Percentiles rank a stretch among this genome's conserved stretches.
Evolutionary conservation across 345 rosid genomes (phyloP).

Genomic region (Viola odorata): DNA sequence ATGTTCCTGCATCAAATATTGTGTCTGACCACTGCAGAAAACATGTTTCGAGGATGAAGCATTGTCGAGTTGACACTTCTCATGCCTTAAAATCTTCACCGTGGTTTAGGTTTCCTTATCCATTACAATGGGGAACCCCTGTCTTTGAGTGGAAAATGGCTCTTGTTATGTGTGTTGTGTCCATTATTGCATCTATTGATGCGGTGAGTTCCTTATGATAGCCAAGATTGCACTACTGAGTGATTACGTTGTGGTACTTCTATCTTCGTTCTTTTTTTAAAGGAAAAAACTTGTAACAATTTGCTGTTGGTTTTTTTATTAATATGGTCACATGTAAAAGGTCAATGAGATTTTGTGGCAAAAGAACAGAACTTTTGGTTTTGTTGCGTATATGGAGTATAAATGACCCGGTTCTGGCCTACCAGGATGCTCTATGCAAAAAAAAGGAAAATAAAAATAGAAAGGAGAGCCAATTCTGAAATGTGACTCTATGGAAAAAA

Average conservation of each 20-base stretch:
- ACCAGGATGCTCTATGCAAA: background rate
- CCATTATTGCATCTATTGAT: conserved; percentile 78
- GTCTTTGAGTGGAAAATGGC: conserved; percentile 89
- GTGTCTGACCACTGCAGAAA: conserved; percentile 84
- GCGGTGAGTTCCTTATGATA: conserved; percentile 52
- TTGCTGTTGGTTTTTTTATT: too few relatives aligned
- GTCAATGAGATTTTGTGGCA: background rate
- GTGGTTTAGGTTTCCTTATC: conserved; percentile 97
- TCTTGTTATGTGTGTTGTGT: conserved; percentile 80
- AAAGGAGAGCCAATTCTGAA: background rate
- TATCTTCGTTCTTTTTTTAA: too few relatives aligned
- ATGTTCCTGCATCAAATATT: conserved; percentile 70
- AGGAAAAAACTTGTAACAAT: too few relatives aligned
- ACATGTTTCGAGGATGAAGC: conserved; percentile 71
- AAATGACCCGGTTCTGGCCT: background rate
- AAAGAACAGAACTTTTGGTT: background rate
- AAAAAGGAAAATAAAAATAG: background rate
- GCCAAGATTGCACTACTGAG: conserved; percentile 1
- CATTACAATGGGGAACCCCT: conserved; percentile 97
- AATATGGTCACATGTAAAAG: background rate
- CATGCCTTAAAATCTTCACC: conserved; percentile 80
- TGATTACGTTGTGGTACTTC: too few relatives aligned
- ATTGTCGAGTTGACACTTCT: conserved; percentile 83
- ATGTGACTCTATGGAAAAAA: too few relatives aligned
- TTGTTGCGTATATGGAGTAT: background rate